phyloP scores from a whole-genome alignment of 148 eudicot species.

The Chenopodium album region DNA sequence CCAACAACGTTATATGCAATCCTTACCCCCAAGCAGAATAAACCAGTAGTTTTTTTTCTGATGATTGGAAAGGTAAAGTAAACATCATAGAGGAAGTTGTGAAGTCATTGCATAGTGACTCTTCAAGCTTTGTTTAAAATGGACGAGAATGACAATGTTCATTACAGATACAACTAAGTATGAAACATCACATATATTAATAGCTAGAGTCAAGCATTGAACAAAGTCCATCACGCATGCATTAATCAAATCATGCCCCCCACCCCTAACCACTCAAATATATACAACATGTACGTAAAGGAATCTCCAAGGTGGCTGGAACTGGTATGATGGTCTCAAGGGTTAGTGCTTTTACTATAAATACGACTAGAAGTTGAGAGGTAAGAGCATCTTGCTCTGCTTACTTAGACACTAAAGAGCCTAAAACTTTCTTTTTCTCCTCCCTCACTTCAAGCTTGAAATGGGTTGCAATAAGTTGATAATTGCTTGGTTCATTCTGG shows the following conservation, averaged over 20 bases:
- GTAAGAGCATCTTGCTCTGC: slow-evolving; percentile 19
- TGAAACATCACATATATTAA: neutral
- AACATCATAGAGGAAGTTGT: neutral
- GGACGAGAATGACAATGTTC: neutral
- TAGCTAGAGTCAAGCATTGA: neutral
- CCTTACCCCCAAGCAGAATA: neutral
- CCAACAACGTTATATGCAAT: neutral
- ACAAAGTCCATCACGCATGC: slow-evolving; percentile 14
- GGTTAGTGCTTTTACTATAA: slow-evolving; percentile 37
- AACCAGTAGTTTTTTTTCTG: neutral
- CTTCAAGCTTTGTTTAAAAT: neutral
- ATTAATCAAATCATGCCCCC: neutral
- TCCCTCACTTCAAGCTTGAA: neutral
- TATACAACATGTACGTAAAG: slow-evolving; percentile 4
- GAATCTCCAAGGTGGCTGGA: slow-evolving; percentile 37
- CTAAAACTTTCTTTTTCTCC: slow-evolving; percentile 14
- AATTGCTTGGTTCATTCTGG: slow-evolving; percentile 30
- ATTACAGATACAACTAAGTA: neutral
- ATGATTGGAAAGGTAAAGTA: neutral
- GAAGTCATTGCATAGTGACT: neutral
- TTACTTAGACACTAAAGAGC: slow-evolving; percentile 1
- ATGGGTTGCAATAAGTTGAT: slow-evolving; percentile 38
- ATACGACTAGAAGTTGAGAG: slow-evolving; percentile 23
- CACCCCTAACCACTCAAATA: neutral
- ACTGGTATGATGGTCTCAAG: slow-evolving; percentile 18